These are phyloP conservation scores for Hypoxylon lienhwacheense DNA, from an alignment of 495 filamentous ascomycete genomes.

Conservation along the genomic window DNA sequence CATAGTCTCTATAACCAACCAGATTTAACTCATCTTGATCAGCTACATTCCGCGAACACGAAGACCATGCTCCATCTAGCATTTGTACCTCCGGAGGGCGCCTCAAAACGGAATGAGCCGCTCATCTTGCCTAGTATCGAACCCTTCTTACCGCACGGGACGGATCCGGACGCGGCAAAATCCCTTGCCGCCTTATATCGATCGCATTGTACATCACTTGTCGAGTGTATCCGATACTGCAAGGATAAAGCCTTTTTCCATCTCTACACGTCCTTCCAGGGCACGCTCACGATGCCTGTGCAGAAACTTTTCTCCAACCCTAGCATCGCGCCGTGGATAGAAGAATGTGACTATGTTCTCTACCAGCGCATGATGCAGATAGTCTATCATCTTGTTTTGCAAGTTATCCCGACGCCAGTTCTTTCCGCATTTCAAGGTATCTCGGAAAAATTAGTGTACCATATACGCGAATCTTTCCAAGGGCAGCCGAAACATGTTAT, in stretches of 20 bases:
- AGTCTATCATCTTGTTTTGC: constrained; percentile 77
- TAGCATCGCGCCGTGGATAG: constrained; percentile 85
- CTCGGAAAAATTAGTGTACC: constrained; percentile 71
- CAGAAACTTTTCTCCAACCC: constrained; percentile 88
- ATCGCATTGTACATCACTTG: constrained; percentile 89
- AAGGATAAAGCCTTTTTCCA: constrained; percentile 93
- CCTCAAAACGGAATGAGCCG: constrained; percentile 61
- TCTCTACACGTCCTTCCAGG: constrained; percentile 93
- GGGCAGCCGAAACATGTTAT: constrained; percentile 80
- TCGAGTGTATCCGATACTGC: constrained; percentile 93
- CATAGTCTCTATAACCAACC: constrained; percentile 58
- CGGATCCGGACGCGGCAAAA: constrained; percentile 79
- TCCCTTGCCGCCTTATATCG: constrained; percentile 84
- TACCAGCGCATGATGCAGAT: constrained; percentile 96
- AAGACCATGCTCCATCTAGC: constrained; percentile 69
- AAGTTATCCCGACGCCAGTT: constrained; percentile 83
- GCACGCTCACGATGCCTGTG: constrained; percentile 94
- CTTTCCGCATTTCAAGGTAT: constrained; percentile 82
- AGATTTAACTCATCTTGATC: constrained; percentile 46
- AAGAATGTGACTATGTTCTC: constrained; percentile 90
- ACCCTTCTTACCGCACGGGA: constrained; percentile 70
- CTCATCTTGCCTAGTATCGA: constrained; percentile 78
- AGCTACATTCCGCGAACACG: constrained; percentile 47
- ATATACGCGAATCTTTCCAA: constrained; percentile 79
- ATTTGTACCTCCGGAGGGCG: constrained; percentile 58